phyloP scores from a whole-genome alignment of 1,284 basidiomycete genomes.

The Marasmius oreades region DNA sequence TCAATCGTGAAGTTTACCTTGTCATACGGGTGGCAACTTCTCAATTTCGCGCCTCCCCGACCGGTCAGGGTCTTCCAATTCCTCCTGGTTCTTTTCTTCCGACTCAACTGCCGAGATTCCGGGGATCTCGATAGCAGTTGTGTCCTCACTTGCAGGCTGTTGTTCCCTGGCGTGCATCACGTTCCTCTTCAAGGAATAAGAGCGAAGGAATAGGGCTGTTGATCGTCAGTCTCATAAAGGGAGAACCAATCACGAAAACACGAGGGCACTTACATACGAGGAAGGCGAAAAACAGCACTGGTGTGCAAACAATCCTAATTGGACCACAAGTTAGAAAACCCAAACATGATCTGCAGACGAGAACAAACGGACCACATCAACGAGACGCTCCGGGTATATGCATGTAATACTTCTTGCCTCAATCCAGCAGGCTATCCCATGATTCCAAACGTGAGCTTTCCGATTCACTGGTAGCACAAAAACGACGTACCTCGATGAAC shows the following conservation, averaged over 20 bases:
- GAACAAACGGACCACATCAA: constrained; percentile 9
- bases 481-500: constrained; percentile 13
- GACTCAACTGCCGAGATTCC: too few relatives aligned
- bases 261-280: constrained; percentile 1
- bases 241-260: constrained; percentile 1
- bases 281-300: background rate
- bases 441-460: too few relatives aligned
- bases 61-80: too few relatives aligned
- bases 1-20: too few relatives aligned
- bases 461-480: background rate
- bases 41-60: too few relatives aligned
- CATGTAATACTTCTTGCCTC: constrained; percentile 11
- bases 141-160: background rate
- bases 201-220: background rate
- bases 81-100: too few relatives aligned
- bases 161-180: background rate
- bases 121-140: background rate
- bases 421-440: constrained; percentile 7
- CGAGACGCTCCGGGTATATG: constrained; percentile 16
- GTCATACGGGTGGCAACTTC: too few relatives aligned
- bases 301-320: constrained; percentile 8
- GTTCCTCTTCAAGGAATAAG: constrained; percentile 5
- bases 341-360: too few relatives aligned
- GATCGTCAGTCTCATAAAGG: constrained; percentile 2
- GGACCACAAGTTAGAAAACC: too few relatives aligned